Evolutionary conservation across 73 alveolate species (phyloP).

Genomic region (Durusdinium trenchii): DNA sequence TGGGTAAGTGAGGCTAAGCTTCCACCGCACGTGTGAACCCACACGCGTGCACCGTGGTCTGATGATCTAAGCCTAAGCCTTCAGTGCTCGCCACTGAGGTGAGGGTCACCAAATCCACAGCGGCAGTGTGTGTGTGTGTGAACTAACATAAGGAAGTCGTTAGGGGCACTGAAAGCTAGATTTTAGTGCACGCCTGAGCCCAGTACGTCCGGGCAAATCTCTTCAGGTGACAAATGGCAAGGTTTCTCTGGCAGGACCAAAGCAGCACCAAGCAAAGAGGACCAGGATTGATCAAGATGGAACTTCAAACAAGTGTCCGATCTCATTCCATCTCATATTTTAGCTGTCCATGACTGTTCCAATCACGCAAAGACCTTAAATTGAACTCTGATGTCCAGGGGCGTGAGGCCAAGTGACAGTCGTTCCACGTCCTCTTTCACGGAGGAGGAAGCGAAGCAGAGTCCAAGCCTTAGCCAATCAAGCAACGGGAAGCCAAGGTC

Average conservation of each 20-base stretch:
- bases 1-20: too few relatives aligned
- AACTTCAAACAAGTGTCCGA: not conserved
- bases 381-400: not conserved
- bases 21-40: not conserved
- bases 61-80: too few relatives aligned
- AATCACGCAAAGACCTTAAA: not conserved
- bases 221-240: not conserved
- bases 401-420: conserved; percentile 16
- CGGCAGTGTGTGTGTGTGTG: too few relatives aligned
- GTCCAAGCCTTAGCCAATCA: conserved; percentile 49
- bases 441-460: conserved; percentile 12
- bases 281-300: not conserved
- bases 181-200: too few relatives aligned
- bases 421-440: conserved; percentile 82
- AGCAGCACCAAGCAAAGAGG: not conserved
- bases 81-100: too few relatives aligned
- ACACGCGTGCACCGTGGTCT: too few relatives aligned
- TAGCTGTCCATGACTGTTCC: not conserved
- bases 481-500: not conserved
- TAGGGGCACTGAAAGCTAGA: too few relatives aligned
- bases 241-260: not conserved
- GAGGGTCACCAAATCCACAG: too few relatives aligned
- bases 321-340: not conserved
- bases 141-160: too few relatives aligned
- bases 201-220: too few relatives aligned